Base-by-base conservation (phyloP, 345 rosid genomes). In the Hibiscus syriacus region DNA sequence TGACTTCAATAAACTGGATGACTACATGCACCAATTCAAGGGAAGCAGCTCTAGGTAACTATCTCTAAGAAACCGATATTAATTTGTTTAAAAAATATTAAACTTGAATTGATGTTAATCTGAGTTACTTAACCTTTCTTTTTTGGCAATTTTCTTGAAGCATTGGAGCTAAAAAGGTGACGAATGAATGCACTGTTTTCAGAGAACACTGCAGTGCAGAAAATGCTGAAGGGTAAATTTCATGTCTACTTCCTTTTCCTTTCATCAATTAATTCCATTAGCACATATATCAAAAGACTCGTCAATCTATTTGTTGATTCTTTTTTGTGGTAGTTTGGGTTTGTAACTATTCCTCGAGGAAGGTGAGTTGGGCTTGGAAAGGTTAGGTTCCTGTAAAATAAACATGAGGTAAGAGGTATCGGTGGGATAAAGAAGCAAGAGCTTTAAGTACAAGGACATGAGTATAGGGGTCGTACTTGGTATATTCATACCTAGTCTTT, bases 41-140 rank as follows among this genome's bases (percentile, higher is more conserved):
- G 82, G 55, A 1, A 80, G 81, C 81, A 48, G 83, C 83, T 82
- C 86, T 34, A 82, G 83, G 86, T 77, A 65, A 30, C 5, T 30
- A 17, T 5, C 10, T 20, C 63, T 16, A 12, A 45, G 1, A 11
- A 41, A 26, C n/a, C 5, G 2, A 64, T 22, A 14, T 6, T 9
- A 13, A 14, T 6, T n/a, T n/a, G n/a, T n/a, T n/a, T n/a, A 7
- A 3, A 29, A 52, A 22, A 16, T n/a, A n/a, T n/a, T n/a, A 20
- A 30, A 32, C 36, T 3, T 14, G 13, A 29, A 48, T 49, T 60
- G 16, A 43, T 60, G 38, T 27, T 55, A 32, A 2, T 57, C 16
- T 19, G 38, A 26, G 11, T 64, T 23, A 2, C 22, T 25, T 13
- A 0, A 0, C 25, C 14, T 67, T 54, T 1, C 4, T 54, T 14